These are phyloP conservation scores for Leishmania gerbilli DNA, from an alignment of 208 protist species.

Conservation along the genomic window DNA sequence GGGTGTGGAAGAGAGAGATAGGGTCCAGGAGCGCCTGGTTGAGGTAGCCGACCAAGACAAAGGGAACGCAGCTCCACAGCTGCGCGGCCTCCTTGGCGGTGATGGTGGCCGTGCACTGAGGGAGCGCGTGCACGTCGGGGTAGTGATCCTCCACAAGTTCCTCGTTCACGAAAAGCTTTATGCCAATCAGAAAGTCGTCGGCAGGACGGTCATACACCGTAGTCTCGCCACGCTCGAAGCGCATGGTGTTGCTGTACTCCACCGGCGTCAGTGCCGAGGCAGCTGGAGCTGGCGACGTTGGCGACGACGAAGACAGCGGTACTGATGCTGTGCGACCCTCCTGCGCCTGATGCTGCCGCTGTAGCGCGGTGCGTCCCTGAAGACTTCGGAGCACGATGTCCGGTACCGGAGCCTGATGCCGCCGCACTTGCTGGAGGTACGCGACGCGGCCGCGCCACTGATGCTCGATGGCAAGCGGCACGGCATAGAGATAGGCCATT, in stretches of 20 bases:
- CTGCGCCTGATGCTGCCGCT: not conserved
- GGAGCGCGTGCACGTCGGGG: conserved; percentile 44
- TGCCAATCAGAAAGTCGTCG: conserved; percentile 61
- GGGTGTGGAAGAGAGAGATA: conserved; percentile 53
- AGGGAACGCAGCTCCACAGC: conserved; percentile 63
- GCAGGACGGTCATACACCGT: conserved; percentile 58
- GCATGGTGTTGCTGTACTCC: conserved; percentile 19
- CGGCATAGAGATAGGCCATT: conserved; percentile 72
- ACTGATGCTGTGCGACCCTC: not conserved
- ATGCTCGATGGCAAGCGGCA: conserved; percentile 72
- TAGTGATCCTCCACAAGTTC: conserved; percentile 74
- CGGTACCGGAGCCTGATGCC: conserved; percentile 26
- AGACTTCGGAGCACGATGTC: conserved; percentile 18
- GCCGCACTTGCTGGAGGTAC: conserved; percentile 45
- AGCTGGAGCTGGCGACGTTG: not conserved
- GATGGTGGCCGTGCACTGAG: conserved; percentile 71
- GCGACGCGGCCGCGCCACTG: conserved; percentile 65
- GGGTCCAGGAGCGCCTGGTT: conserved; percentile 57
- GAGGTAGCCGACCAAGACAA: conserved; percentile 71
- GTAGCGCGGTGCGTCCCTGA: conserved; percentile 9
- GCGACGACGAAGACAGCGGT: not conserved
- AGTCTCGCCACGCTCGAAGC: conserved; percentile 34
- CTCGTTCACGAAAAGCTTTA: conserved; percentile 67
- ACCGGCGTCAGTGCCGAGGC: not conserved
- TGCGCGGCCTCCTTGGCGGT: conserved; percentile 54